phyloP scores from a whole-genome alignment of 495 filamentous ascomycete species.

The Hypoxylon perforatum region DNA sequence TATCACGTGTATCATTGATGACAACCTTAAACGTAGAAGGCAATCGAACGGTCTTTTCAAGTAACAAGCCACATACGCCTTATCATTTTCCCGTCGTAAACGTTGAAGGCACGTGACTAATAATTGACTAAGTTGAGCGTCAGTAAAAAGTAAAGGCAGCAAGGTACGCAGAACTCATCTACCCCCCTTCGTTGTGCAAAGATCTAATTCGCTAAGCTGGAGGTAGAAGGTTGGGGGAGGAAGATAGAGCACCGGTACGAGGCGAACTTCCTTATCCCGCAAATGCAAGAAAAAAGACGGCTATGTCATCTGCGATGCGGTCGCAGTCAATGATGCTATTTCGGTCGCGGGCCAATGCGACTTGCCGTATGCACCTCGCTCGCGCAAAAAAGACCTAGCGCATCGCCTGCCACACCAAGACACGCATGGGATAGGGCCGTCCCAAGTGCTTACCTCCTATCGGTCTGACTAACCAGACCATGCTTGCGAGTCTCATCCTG shows the following conservation, averaged over 20 bases:
- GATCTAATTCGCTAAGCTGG: conserved; percentile 7
- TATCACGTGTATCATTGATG: too few species aligned
- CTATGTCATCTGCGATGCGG: conserved; percentile 29
- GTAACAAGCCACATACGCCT: too few species aligned
- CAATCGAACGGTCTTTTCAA: too few species aligned
- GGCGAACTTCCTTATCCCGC: not conserved
- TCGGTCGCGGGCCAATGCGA: conserved; percentile 31
- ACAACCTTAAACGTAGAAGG: too few species aligned
- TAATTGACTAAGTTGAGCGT: too few species aligned
- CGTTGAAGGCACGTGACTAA: too few species aligned
- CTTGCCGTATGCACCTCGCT: conserved; percentile 33
- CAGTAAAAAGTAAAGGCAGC: too few species aligned
- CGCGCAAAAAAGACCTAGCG: conserved; percentile 27
- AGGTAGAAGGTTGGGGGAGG: not conserved
- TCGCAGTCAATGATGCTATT: conserved; percentile 32
- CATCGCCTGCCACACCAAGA: not conserved
- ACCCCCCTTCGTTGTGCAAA: not conserved
- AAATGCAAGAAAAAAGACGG: conserved; percentile 5
- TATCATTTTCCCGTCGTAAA: too few species aligned
- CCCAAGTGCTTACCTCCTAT: too few species aligned
- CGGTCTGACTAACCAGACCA: not conserved
- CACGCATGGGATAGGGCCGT: too few species aligned
- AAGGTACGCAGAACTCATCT: too few species aligned
- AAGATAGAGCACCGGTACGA: conserved; percentile 10
- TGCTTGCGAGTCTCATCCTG: not conserved